Evolutionary conservation across 257 asterid species (phyloP).

Genomic region (Lavandula angustifolia): DNA sequence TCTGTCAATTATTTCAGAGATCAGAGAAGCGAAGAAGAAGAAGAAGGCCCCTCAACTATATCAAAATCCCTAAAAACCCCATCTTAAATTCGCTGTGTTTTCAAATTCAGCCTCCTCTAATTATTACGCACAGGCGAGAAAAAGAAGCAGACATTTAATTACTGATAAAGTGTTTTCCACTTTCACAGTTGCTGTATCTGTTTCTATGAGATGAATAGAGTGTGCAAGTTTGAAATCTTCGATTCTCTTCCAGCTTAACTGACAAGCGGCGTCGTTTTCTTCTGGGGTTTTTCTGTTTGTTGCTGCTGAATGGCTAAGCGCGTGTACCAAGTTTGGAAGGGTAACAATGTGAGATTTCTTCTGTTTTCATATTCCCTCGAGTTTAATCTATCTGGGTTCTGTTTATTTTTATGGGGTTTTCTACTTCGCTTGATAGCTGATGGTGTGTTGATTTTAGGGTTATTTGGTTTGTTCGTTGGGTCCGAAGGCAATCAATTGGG

Average conservation of each 20-base stretch:
- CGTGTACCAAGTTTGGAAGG: constrained; percentile 93
- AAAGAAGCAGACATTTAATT: constrained; percentile 33
- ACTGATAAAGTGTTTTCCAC: constrained; percentile 27
- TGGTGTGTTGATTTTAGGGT: constrained; percentile 22
- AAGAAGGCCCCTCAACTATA: constrained; percentile 34
- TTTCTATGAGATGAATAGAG: constrained; percentile 43
- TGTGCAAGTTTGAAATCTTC: constrained; percentile 56
- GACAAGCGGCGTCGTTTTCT: constrained; percentile 30
- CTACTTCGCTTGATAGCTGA: constrained; percentile 28
- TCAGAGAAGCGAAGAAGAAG: constrained; percentile 44
- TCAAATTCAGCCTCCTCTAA: constrained; percentile 36
- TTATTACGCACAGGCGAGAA: constrained; percentile 27
- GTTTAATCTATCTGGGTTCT: constrained; percentile 32
- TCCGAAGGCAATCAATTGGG: neutral
- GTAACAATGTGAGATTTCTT: constrained; percentile 79
- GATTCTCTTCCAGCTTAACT: constrained; percentile 58
- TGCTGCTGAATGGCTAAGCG: constrained; percentile 63
- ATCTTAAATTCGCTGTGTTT: constrained; percentile 35
- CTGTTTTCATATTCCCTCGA: constrained; percentile 20
- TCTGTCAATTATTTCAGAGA: constrained; percentile 41
- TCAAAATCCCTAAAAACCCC: constrained; percentile 47
- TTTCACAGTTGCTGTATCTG: constrained; percentile 19
- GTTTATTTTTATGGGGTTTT: constrained; percentile 10
- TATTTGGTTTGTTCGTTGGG: constrained; percentile 17
- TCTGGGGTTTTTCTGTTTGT: constrained; percentile 17